Base-by-base conservation (phyloP, 441 rosid genomes). In the Adansonia gregorii region DNA sequence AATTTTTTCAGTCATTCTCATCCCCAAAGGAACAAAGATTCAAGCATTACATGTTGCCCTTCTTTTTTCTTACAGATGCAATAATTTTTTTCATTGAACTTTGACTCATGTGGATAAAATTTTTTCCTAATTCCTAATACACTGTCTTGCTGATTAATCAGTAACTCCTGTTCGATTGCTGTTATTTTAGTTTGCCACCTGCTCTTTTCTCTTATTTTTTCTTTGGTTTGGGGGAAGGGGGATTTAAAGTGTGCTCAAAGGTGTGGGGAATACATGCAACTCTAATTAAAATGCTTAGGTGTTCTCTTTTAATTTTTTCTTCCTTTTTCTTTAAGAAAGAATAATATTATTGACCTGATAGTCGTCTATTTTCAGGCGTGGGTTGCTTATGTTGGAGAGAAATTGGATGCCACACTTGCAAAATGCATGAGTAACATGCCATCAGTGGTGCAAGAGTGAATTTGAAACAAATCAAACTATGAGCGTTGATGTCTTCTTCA, bases 381-480 rank as follows among this genome's bases (percentile, higher is more conserved):
- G 98, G 87, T 95, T 80, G 82, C 94, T 80, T 83, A 87, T 49
- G 78, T 92, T 73, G 97, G 94, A 61, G 94, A 93, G 85, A 92
- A 93, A 88, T 86, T 92, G 79, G 96, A 91, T 76, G 92, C 91
- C 0, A 87, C 95, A 17, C 82, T 93, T 19, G 85, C 87, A 63
- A 93, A 89, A 76, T 81, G 75, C 75, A 79, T 78, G 27, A 69
- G 51, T 69, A 76, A 76, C 84, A 83, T 71, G 73, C 73, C 86
- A 76, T 46, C 52, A 67, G 78, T 81, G 63, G 78, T 61, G 72
- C 83, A 83, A 67, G 83, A 87, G 60, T 73, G 79, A 68, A 65
- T 78, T 67, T 78, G 82, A 75, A 72, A 31, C 66, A 56, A 35
- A 17, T 68, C 31, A 27, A 54, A 8, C 8, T 11, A 56, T 63